Evolutionary conservation across 1,284 basidiomycete species (phyloP), one percentile per base, ranked within the genome.

Genomic region (Marasmius fiardii): DNA sequence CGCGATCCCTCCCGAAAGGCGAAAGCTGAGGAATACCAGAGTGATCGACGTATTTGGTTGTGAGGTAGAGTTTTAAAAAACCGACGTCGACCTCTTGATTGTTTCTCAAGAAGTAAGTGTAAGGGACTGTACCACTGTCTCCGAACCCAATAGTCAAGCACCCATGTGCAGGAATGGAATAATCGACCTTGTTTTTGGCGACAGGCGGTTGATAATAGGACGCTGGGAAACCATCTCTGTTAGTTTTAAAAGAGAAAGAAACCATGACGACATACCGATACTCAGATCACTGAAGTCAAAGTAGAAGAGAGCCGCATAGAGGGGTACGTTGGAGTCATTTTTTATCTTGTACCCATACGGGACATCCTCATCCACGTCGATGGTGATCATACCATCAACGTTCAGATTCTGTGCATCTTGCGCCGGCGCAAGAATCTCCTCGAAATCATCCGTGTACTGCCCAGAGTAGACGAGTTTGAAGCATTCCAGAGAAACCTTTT

Each of bases 231-330:
- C 12, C n/a, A 5, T 37, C 2, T 12, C 12, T 14, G 12, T 44
- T 2, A 12, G 12, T 12, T 44, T 4, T 8, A 33, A 6, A 8
- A 10, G 23, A 6, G 24, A 8, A 23, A 52, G 24, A 7, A 24
- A 37, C 11, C 43, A 18, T 24, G 3, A 51, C 1, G 21, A 55
- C 45, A 18, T 41, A 60, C 60, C 43, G 23, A 62, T 56, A 51
- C 59, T 60, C 20, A 60, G 26, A 37, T 62, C 57, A 39, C 52
- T 54, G 43, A 56, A 41, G 49, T 60, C 51, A 41, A 60, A 58
- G 52, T 56, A 60, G 35, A 62, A 60, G n/a, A 61, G 54, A 21
- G 56, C 51, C 11, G 51, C 57, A 55, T 58, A 62, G 2, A 62
- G 33, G 33, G 58, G 51, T 18, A 52, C 14, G 33, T 53, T 49